Evolutionary conservation across 139 green algal species (phyloP).

Genomic region (Ettlia oleoabundans): DNA sequence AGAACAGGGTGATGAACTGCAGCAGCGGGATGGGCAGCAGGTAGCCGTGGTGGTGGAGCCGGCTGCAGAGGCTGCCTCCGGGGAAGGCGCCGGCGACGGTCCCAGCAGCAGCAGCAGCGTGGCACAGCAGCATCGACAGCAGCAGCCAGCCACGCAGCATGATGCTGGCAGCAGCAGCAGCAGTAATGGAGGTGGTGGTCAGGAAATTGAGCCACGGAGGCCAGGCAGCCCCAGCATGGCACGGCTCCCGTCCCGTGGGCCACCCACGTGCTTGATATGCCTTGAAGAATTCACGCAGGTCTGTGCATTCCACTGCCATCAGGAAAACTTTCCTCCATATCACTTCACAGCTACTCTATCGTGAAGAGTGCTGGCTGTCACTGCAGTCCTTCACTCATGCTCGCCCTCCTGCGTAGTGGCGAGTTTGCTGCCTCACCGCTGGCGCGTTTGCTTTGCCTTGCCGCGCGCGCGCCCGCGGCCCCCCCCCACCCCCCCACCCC

Average conservation of each 20-base stretch:
- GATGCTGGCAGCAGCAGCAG: neutral
- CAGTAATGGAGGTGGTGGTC: neutral
- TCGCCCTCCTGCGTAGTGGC: no score
- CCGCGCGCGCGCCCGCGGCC: no score
- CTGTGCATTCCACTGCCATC: neutral
- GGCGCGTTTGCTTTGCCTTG: no score
- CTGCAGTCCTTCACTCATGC: no score
- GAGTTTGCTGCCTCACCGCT: no score
- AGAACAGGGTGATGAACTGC: neutral
- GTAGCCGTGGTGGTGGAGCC: slow-evolving; percentile 21
- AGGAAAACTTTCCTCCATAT: no score
- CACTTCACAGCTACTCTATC: neutral
- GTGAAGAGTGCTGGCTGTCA: no score
- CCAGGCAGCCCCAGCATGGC: slow-evolving; percentile 1
- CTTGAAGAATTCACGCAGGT: slow-evolving; percentile 8
- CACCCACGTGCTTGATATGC: slow-evolving; percentile 26
- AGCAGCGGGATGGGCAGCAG: neutral
- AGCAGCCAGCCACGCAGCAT: neutral
- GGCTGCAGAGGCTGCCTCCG: neutral
- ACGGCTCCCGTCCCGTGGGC: slow-evolving; percentile 9
- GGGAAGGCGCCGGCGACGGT: neutral
- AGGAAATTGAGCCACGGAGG: slow-evolving; percentile 3
- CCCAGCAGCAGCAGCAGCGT: neutral
- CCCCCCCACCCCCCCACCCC: no score
- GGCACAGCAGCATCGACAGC: neutral